A percentile compares a stretch with the other conserved stretches of the same genome.
Evolutionary conservation across 129 eudicot genomes (phyloP).

Genomic region (Saussurea involucrata): DNA sequence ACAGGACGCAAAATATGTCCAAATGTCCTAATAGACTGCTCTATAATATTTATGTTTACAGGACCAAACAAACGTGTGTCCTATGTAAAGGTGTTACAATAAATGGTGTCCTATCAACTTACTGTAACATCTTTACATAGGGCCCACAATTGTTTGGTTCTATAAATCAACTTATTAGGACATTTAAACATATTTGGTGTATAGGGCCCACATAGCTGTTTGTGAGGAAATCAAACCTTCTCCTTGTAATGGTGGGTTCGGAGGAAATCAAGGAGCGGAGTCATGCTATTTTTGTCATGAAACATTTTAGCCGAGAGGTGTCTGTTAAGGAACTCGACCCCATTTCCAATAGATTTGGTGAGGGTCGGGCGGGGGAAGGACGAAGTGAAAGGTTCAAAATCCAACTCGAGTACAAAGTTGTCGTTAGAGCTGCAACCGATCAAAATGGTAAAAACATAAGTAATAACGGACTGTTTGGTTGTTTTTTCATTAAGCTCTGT

Average conservation of each 20-base stretch:
- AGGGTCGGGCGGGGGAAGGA: constrained; percentile 85
- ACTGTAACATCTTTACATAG: background rate
- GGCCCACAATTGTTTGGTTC: background rate
- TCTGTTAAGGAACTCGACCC: constrained; percentile 92
- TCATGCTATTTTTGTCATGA: constrained; percentile 91
- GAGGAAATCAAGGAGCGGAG: constrained; percentile 86
- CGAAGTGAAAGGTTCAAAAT: constrained; percentile 83
- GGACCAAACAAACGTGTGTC: background rate
- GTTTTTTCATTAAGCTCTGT: background rate
- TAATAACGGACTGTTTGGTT: background rate
- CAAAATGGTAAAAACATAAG: background rate
- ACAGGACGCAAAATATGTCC: no score
- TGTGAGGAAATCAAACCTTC: constrained; percentile 43
- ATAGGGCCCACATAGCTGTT: background rate
- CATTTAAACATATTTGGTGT: background rate
- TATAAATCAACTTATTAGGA: background rate
- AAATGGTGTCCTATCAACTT: background rate
- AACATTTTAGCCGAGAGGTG: constrained; percentile 98
- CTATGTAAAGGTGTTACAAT: background rate
- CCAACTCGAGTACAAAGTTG: constrained; percentile 88
- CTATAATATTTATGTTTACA: background rate
- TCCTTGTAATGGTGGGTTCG: constrained; percentile 74
- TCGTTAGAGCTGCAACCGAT: constrained; percentile 49
- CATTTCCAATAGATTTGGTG: constrained; percentile 91
- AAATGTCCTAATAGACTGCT: no score